phyloP scores from a whole-genome alignment of 148 eudicot species.

The Silene latifolia region DNA sequence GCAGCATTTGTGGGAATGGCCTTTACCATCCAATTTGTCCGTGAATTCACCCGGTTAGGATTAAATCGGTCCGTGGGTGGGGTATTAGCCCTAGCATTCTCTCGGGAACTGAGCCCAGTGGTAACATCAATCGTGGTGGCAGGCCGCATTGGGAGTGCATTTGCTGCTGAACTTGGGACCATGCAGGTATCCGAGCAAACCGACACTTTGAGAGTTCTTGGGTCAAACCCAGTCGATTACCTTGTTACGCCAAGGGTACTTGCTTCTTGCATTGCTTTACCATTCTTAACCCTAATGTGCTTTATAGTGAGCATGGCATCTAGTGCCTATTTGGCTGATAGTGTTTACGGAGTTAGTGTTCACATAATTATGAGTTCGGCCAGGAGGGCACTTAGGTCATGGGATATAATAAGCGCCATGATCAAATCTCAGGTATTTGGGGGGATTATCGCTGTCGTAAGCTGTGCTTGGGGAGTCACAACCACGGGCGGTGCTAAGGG shows the following conservation, averaged over 20 bases:
- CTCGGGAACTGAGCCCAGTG: slow-evolving; percentile 91
- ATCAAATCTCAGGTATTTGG: slow-evolving; percentile 93
- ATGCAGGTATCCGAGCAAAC: slow-evolving; percentile 99
- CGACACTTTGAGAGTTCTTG: slow-evolving; percentile 84
- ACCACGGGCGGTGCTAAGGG: slow-evolving; percentile 95
- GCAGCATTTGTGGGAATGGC: slow-evolving; percentile 99
- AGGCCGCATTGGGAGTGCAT: slow-evolving; percentile 94
- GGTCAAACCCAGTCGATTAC: slow-evolving; percentile 85
- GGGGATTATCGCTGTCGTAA: slow-evolving; percentile 71
- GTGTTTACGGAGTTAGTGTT: slow-evolving; percentile 77
- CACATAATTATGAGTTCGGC: slow-evolving; percentile 89
- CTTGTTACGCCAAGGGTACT: slow-evolving; percentile 84
- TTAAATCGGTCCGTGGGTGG: slow-evolving; percentile 85
- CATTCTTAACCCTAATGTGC: slow-evolving; percentile 80
- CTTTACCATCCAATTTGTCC: slow-evolving; percentile 88
- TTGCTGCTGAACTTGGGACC: slow-evolving; percentile 91
- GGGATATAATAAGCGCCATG: slow-evolving; percentile 96
- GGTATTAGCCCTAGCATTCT: slow-evolving; percentile 84
- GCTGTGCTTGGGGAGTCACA: slow-evolving; percentile 97
- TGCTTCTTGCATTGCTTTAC: slow-evolving; percentile 75
- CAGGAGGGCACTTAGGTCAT: slow-evolving; percentile 67
- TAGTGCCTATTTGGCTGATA: slow-evolving; percentile 78
- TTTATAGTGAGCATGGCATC: slow-evolving; percentile 83
- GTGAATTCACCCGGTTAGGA: slow-evolving; percentile 91
- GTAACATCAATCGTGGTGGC: slow-evolving; percentile 90